Percentiles rank a stretch among this genome's conserved stretches.
Evolutionary conservation across 129 eudicot species (phyloP).

Genomic region (Gnaphalium uliginosum): DNA sequence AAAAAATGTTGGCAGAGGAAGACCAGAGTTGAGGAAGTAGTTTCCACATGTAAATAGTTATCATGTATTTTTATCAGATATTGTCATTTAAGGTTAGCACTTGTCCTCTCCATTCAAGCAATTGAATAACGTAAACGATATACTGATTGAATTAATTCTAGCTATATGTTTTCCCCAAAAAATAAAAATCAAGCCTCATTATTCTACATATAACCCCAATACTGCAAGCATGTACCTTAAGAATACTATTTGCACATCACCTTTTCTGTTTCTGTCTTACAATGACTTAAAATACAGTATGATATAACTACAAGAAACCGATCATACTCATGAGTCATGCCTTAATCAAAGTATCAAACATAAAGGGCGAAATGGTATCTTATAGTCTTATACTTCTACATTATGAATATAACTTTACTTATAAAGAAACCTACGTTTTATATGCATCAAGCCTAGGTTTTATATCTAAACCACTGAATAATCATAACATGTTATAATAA

Average conservation of each 20-base stretch:
- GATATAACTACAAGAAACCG: not conserved
- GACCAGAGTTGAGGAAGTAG: not conserved
- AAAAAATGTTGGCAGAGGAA: no score
- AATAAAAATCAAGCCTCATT: not conserved
- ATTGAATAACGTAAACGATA: not conserved
- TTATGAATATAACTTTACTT: no score
- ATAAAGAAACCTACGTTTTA: not conserved
- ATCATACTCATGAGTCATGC: no score
- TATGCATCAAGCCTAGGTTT: conserved; percentile 11
- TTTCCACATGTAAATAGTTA: not conserved
- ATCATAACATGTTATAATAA: not conserved
- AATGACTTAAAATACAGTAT: not conserved
- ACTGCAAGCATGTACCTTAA: conserved; percentile 7
- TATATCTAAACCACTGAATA: not conserved
- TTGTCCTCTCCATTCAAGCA: not conserved
- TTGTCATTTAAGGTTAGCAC: not conserved
- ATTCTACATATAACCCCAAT: not conserved
- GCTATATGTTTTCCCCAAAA: conserved; percentile 18
- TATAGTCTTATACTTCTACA: not conserved
- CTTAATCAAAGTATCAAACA: no score
- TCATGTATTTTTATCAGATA: not conserved
- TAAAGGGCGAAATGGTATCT: no score
- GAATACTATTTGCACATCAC: not conserved
- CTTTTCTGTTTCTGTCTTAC: no score
- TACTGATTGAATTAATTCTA: not conserved